These are phyloP conservation scores for Arabidopsis hybrid DNA, from an alignment of 441 rosid genomes.

Conservation along the genomic window DNA sequence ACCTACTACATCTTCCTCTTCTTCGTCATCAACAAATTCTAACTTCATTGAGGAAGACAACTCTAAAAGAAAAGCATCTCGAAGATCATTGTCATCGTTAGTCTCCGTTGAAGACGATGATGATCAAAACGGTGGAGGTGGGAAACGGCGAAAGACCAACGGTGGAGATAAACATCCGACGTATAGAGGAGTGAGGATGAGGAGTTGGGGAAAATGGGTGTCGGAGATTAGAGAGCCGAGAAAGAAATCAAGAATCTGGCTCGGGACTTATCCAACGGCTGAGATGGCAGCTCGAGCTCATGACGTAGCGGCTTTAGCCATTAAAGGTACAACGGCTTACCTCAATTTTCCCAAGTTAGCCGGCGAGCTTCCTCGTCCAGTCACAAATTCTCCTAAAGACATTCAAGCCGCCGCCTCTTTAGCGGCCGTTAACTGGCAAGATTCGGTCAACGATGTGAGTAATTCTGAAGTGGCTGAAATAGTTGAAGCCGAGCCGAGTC, in stretches of 20 bases:
- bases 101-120: slow-evolving; percentile 11
- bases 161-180: slow-evolving; percentile 46
- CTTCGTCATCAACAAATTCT: slow-evolving; percentile 23
- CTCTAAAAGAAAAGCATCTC: slow-evolving; percentile 41
- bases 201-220: slow-evolving; percentile 85
- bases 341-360: slow-evolving; percentile 69
- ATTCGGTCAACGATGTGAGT: slow-evolving; percentile 8
- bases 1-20: slow-evolving; percentile 39
- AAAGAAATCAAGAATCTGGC: slow-evolving; percentile 80
- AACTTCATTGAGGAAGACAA: slow-evolving; percentile 30
- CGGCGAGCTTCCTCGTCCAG: slow-evolving; percentile 63
- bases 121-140: slow-evolving; percentile 11
- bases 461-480: slow-evolving; percentile 12
- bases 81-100: slow-evolving; percentile 44
- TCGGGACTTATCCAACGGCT: slow-evolving; percentile 67
- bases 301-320: slow-evolving; percentile 69
- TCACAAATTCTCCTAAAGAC: slow-evolving; percentile 56
- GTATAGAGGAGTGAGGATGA: slow-evolving; percentile 68
- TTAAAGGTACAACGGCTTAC: slow-evolving; percentile 58
- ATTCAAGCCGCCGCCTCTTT: slow-evolving; percentile 67
- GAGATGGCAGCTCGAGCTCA: slow-evolving; percentile 86
- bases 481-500: slow-evolving; percentile 45
- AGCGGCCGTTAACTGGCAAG: slow-evolving; percentile 57
- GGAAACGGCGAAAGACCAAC: slow-evolving; percentile 43
- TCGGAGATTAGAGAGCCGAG: slow-evolving; percentile 68